Conservation (phyloP, 805 yeast genomes). For the Kockiozyma suomiensis region DNA sequence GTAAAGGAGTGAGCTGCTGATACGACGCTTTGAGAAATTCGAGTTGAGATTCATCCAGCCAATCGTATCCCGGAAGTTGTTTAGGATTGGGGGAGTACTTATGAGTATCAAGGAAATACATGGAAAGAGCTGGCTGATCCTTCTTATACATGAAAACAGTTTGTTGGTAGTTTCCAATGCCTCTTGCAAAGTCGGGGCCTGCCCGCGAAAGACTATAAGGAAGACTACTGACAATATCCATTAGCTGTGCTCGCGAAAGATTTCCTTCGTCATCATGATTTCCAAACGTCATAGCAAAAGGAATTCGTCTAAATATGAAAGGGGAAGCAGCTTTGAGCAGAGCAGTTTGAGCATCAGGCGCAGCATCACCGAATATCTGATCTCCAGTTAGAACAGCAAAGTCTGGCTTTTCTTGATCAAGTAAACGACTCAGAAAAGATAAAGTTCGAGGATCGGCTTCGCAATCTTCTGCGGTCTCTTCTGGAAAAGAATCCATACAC, state of each 20-base stretch:
- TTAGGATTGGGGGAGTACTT: constrained; percentile 67
- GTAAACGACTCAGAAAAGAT: constrained; percentile 59
- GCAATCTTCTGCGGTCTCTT: constrained; percentile 51
- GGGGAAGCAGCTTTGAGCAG: constrained; percentile 76
- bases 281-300: constrained; percentile 85
- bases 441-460: constrained; percentile 77
- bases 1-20: constrained; percentile 36
- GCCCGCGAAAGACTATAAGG: constrained; percentile 68
- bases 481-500: constrained; percentile 61
- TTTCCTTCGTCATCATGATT: constrained; percentile 94
- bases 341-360: constrained; percentile 82
- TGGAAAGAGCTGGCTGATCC: constrained; percentile 44
- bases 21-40: constrained; percentile 52
- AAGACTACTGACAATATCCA: constrained; percentile 56
- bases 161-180: constrained; percentile 79
- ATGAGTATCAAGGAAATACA: constrained; percentile 86
- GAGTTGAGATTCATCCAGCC: constrained; percentile 72
- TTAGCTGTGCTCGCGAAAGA: constrained; percentile 59
- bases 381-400: constrained; percentile 88
- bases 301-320: constrained; percentile 65
- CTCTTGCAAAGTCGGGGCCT: constrained; percentile 72
- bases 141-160: constrained; percentile 44
- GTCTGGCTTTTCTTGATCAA: constrained; percentile 81
- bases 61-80: constrained; percentile 68
- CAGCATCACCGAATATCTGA: constrained; percentile 77